Conservation (phyloP, 768 basidiomycete genomes). For the Suillus discolor region DNA sequence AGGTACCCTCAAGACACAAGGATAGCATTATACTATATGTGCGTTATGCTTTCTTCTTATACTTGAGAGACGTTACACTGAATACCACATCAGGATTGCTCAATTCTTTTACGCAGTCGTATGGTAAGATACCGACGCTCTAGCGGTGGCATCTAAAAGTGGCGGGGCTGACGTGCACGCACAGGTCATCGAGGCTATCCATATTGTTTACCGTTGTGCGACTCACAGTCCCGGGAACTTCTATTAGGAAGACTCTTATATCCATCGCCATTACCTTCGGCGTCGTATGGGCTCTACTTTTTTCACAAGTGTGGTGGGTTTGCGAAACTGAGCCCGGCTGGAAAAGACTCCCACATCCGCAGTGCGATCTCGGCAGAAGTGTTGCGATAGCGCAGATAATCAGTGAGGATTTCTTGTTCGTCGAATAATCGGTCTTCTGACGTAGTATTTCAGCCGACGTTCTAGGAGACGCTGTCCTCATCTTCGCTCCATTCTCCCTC, state of each 20-base stretch:
- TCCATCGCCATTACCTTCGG: not conserved
- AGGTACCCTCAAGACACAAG: not conserved
- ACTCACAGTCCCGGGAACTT: not conserved
- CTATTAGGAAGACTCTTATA: not conserved
- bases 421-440: not conserved
- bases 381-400: not conserved
- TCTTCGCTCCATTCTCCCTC: conserved; percentile 47
- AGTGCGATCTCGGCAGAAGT: not conserved
- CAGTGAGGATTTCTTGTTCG: not conserved
- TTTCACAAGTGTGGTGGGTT: not conserved
- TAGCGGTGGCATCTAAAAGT: not conserved
- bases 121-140: not conserved
- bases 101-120: not conserved
- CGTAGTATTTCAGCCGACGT: conserved; percentile 43
- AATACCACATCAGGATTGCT: not conserved
- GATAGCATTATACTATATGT: not conserved
- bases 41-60: not conserved
- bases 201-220: not conserved
- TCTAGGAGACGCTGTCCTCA: conserved; percentile 48
- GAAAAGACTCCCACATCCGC: not conserved
- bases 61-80: not conserved
- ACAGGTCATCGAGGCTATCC: not conserved
- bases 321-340: not conserved
- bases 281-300: not conserved
- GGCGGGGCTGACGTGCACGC: not conserved